These are phyloP conservation scores for Pythium scleroteichum DNA, from an alignment of 352 stramenopile genomes.

Conservation along the genomic window DNA sequence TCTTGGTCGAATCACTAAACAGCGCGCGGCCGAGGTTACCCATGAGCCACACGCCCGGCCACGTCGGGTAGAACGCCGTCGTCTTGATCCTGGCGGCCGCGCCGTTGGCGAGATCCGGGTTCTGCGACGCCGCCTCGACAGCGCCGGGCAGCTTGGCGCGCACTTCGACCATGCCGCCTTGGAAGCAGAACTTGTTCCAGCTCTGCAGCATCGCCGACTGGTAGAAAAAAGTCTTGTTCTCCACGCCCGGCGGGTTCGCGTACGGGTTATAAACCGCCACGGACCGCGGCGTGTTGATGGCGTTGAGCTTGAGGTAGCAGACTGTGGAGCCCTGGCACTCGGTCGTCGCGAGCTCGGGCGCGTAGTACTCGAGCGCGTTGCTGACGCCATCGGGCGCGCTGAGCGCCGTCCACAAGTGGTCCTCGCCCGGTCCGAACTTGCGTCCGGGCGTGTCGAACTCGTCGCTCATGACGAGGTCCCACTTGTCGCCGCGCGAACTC, in stretches of 20 bases:
- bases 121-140: conserved; percentile 39
- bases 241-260: conserved; percentile 41
- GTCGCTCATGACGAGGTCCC: conserved; percentile 76
- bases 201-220: conserved; percentile 88
- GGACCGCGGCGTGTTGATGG: conserved; percentile 32
- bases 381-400: conserved; percentile 88
- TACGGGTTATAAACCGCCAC: conserved; percentile 62
- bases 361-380: conserved; percentile 23
- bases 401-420: conserved; percentile 94
- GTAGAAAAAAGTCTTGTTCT: conserved; percentile 60
- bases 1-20: conserved; percentile 85
- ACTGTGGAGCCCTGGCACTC: conserved; percentile 2
- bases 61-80: conserved; percentile 52
- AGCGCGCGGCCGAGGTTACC: conserved; percentile 92
- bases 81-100: conserved; percentile 3
- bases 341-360: conserved; percentile 15
- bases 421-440: conserved; percentile 87
- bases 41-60: conserved; percentile 94
- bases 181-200: conserved; percentile 97
- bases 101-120: conserved; percentile 21
- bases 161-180: conserved; percentile 92
- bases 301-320: conserved; percentile 70
- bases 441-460: conserved; percentile 70
- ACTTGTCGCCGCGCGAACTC: conserved; percentile 37
- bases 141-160: conserved; percentile 88